These are phyloP conservation scores for Aspergillus cejpii DNA, from an alignment of 2,329 filamentous ascomycete genomes.

Conservation along the genomic window DNA sequence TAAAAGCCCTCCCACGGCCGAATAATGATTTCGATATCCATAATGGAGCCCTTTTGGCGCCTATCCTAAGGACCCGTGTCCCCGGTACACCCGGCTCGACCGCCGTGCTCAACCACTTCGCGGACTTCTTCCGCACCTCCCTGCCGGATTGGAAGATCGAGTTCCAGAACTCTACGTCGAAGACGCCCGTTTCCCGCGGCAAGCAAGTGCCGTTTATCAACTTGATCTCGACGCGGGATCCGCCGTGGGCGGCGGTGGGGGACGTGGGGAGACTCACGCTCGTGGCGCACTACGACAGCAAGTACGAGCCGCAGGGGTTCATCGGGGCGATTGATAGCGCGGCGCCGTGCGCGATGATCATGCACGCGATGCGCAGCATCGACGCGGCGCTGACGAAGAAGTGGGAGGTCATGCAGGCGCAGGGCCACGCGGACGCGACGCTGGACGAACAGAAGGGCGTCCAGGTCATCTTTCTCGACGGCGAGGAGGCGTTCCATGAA, in stretches of 20 bases:
- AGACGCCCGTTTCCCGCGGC: slow-evolving; percentile 67
- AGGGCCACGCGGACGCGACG: slow-evolving; percentile 45
- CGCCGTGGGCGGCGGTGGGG: slow-evolving; percentile 68
- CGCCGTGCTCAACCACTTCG: slow-evolving; percentile 71
- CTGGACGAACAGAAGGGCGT: slow-evolving; percentile 74
- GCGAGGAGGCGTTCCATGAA: slow-evolving; percentile 79
- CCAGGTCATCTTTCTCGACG: slow-evolving; percentile 84
- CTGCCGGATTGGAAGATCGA: slow-evolving; percentile 73
- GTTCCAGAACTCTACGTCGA: slow-evolving; percentile 85
- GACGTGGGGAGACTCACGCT: slow-evolving; percentile 76
- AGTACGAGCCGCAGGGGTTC: slow-evolving; percentile 73
- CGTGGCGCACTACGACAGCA: slow-evolving; percentile 90
- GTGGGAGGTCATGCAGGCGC: slow-evolving; percentile 65
- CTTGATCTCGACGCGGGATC: slow-evolving; percentile 78
- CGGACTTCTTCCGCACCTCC: slow-evolving; percentile 66
- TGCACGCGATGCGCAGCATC: slow-evolving; percentile 76
- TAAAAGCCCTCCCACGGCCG: slow-evolving; percentile 65
- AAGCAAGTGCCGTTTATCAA: slow-evolving; percentile 76
- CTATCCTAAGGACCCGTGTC: slow-evolving; percentile 80
- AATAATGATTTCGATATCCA: slow-evolving; percentile 72
- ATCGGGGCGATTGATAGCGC: slow-evolving; percentile 92
- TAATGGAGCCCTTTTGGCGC: slow-evolving; percentile 68
- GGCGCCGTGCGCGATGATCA: slow-evolving; percentile 85
- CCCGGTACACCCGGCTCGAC: slow-evolving; percentile 73
- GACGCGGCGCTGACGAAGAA: slow-evolving; percentile 73